Percentiles rank a stretch among this genome's conserved stretches.
These are phyloP conservation scores for Vitis hybrid DNA, from an alignment of 177 flowering plant genomes.

Conservation along the genomic window DNA sequence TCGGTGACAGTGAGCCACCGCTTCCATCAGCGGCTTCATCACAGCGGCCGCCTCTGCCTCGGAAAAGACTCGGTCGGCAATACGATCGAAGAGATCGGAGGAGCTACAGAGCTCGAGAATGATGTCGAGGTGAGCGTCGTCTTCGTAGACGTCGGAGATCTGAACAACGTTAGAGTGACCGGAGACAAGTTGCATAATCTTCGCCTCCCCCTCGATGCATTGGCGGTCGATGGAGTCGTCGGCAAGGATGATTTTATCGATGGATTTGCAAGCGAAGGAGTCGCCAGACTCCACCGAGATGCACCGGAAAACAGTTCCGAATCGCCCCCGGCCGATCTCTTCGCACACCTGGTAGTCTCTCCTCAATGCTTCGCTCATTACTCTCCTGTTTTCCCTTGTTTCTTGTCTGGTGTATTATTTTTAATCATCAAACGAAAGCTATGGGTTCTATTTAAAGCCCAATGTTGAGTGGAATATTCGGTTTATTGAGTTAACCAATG, in stretches of 20 bases:
- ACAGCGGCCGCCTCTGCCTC: slow-evolving; percentile 50
- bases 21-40: slow-evolving; percentile 48
- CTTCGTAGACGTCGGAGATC: slow-evolving; percentile 51
- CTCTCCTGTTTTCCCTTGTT: background rate
- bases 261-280: slow-evolving; percentile 55
- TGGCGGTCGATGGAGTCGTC: slow-evolving; percentile 56
- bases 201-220: slow-evolving; percentile 55
- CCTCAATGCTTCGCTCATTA: slow-evolving; percentile 46
- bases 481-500: too few species aligned
- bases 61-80: slow-evolving; percentile 27
- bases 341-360: slow-evolving; percentile 45
- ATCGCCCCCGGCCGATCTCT: slow-evolving; percentile 70
- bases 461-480: too few species aligned
- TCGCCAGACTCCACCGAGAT: slow-evolving; percentile 27
- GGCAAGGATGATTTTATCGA: slow-evolving; percentile 44
- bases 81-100: slow-evolving; percentile 44
- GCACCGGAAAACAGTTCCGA: slow-evolving; percentile 59
- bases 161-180: slow-evolving; percentile 47
- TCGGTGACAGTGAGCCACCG: slow-evolving; percentile 66
- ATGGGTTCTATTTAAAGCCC: too few species aligned
- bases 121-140: slow-evolving; percentile 50
- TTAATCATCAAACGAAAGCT: too few species aligned
- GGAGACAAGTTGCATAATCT: slow-evolving; percentile 38
- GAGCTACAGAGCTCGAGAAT: slow-evolving; percentile 58
- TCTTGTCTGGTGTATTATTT: background rate